Evolutionary conservation across 352 stramenopile species (phyloP), one percentile per base, ranked within the genome.

Genomic region (Globisporangium acanthophoron): DNA sequence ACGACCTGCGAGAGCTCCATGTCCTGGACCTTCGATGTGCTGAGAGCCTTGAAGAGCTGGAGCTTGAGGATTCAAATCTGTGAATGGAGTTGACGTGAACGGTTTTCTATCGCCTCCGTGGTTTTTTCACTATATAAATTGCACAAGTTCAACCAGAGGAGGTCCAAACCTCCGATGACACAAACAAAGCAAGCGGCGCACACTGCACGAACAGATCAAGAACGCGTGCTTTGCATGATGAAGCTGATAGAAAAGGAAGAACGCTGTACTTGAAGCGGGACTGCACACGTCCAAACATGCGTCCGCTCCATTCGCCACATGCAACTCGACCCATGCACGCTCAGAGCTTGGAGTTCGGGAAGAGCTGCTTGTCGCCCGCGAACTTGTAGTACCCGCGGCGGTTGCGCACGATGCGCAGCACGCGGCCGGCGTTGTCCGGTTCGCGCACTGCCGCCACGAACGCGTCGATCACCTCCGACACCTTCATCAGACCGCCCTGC

Each of bases 1-100:
- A 87, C 70, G 46, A 67, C 66, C n/a, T 91, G 59, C 52, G 67
- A 67, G 53, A 85, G 66, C 60, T 91, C 70, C 80, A 93, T 93
- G 21, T 24, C 21, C 21, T 24, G 21, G 21, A 24, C 21, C 21
- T 24, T 24, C 21, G 20, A 11, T 33, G 35, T 41, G 37, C 37
- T 41, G 55, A 88, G 37, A 8, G 8, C 8, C 37, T 41, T 8
- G 37, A 41, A 13, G 37, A 41, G 37, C 37, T 41, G 37, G 12
- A 41, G 37, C 37, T 41, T 86, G 31, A 41, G 37, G 37, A 41
- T 41, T 8, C 37, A 41, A 41, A 41, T 41, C 37, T 41, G 37
- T 41, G 37, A 41, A 41, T 41, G 37, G 8, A 24, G 37, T 15
- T 41, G 37, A 41, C 37, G 37, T 41, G 37, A 41, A 41, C 37